These are phyloP conservation scores for Bimuria novae-zelandiae DNA, from an alignment of 2,329 filamentous ascomycete genomes.

Conservation along the genomic window DNA sequence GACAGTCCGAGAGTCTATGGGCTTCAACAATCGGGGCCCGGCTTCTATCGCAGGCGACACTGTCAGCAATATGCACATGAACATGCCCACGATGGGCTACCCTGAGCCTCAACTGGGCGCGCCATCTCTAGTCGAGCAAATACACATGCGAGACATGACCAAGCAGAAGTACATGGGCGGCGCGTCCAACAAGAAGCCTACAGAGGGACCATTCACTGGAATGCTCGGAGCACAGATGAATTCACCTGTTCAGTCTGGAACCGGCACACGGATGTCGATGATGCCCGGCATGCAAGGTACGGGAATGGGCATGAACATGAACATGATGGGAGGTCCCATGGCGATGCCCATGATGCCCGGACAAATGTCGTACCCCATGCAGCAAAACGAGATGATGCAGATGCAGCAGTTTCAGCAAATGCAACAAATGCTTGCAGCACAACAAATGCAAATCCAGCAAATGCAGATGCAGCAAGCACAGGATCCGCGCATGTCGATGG, in stretches of 20 bases:
- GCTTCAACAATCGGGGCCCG: constrained; percentile 42
- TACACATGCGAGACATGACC: constrained; percentile 42
- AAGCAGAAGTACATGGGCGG: constrained; percentile 45
- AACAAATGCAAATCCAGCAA: constrained; percentile 66
- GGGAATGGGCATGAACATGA: constrained; percentile 31
- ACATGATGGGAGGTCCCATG: constrained; percentile 25
- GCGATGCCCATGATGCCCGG: constrained; percentile 38
- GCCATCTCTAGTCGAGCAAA: constrained; percentile 44
- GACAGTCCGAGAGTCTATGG: constrained; percentile 42
- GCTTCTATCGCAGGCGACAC: constrained; percentile 42
- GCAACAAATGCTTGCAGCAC: constrained; percentile 42
- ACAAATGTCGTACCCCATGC: constrained; percentile 60
- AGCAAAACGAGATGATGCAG: constrained; percentile 82
- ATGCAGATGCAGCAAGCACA: constrained; percentile 42
- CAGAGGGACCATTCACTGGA: constrained; percentile 41
- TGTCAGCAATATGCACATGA: constrained; percentile 20
- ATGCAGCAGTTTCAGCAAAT: constrained; percentile 80
- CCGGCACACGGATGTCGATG: constrained; percentile 32
- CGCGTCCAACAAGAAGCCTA: constrained; percentile 36
- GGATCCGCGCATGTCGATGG: constrained; percentile 31
- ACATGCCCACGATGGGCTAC: constrained; percentile 29
- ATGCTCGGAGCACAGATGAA: constrained; percentile 43
- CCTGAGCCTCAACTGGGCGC: constrained; percentile 36
- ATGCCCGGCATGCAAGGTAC: constrained; percentile 22
- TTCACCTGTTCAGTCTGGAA: constrained; percentile 22